Evolutionary conservation across 768 basidiomycete genomes (phyloP), one percentile per base, ranked within the genome.

Genomic region (Epithele typhae): DNA sequence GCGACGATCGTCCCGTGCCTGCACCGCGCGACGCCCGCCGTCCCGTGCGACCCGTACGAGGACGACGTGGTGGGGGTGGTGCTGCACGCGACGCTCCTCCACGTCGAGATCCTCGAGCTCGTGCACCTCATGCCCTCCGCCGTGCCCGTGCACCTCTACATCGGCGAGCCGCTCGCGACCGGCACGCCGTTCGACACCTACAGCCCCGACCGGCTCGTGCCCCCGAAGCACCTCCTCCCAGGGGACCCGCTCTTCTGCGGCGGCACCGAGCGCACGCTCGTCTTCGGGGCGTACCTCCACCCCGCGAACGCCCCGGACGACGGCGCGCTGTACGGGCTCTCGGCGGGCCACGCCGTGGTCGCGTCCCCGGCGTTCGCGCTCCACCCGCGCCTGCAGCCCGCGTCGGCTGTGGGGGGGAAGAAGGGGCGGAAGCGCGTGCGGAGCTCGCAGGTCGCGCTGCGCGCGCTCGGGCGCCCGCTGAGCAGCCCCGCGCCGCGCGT

Each of bases 241-340:
- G 53, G 53, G 3, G 53, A 54, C 38, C 53, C 53, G 4, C 34
- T 54, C 9, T 54, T 54, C 53, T 50, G 48, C 36, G 24, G 41
- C 2, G 25, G 25, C 23, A 50, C 49, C n/a, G 40, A 50, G 30
- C 48, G 53, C 45, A 45, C 45, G 2, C 15, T 46, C 7, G 39
- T 50, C 10, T 40, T 54, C 27, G 45, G 37, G 1, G 48, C 48
- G 14, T 54, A 54, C 21, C 39, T 54, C 6, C 49, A 50, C 25
- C 25, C 46, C 6, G 14, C 46, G 7, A 41, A 47, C 37, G 45
- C 44, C 33, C n/a, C n/a, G 15, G 19, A 33, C 25, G 8, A 7
- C 27, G 27, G 27, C 14, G 22, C 45, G 24, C 32, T 50, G 5
- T 54, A 46, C 42, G 53, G 48, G 7, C 48, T 54, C 12, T 50